Conservation (phyloP, 139 green algal species). For the Dunaliella sp. region DNA sequence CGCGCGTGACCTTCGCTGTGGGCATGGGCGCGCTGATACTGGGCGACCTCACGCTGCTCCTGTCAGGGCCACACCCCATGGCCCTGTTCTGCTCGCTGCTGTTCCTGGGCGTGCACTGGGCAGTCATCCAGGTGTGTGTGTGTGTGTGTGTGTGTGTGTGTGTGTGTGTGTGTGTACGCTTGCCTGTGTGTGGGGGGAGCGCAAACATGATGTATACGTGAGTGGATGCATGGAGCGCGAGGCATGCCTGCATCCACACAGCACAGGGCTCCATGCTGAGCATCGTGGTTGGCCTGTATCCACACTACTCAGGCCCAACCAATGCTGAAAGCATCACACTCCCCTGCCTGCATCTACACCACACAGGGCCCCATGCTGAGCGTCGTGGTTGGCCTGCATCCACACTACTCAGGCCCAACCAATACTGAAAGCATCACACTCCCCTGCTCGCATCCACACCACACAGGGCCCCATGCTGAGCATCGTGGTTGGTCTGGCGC, state of each 20-base stretch:
- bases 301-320: no score
- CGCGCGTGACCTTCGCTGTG: conserved; percentile 48
- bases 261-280: conserved; percentile 52
- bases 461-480: conserved; percentile 54
- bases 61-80: conserved; percentile 28
- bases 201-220: neutral
- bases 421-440: neutral
- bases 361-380: conserved; percentile 53
- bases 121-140: conserved; percentile 39
- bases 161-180: neutral
- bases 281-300: conserved; percentile 48
- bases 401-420: no score
- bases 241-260: no score
- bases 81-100: conserved; percentile 49
- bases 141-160: neutral
- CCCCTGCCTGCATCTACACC: no score
- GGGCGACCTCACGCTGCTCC: conserved; percentile 51
- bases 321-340: neutral
- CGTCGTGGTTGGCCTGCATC: conserved; percentile 47
- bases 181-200: no score
- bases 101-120: conserved; percentile 60
- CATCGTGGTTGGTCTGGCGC: conserved; percentile 50
- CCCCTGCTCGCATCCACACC: no score
- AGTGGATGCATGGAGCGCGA: neutral
- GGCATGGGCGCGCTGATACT: conserved; percentile 48